These are phyloP conservation scores for Talaromyces rugulosus DNA, from an alignment of 2,329 filamentous ascomycete species.

Conservation along the genomic window DNA sequence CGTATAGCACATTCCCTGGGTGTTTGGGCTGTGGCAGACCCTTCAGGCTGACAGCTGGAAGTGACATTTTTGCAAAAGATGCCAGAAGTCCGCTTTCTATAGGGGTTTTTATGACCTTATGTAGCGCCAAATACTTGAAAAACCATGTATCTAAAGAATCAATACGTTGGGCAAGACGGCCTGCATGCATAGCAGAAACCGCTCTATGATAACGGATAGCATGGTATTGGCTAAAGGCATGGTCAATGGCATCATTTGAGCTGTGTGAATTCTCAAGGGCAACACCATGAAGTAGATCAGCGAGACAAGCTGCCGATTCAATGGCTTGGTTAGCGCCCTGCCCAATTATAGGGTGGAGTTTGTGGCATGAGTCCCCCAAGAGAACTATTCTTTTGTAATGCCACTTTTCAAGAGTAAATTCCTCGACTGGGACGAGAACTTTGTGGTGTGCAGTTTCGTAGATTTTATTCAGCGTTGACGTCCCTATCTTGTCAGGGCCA, in stretches of 20 bases:
- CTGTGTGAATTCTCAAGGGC: background rate
- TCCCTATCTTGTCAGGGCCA: constrained; percentile 12
- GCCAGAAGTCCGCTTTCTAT: background rate
- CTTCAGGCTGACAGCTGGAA: background rate
- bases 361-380: constrained; percentile 43
- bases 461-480: constrained; percentile 28
- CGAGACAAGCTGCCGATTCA: constrained; percentile 14
- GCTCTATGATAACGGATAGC: background rate
- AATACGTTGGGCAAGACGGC: background rate
- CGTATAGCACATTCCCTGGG: background rate
- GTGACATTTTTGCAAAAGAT: background rate
- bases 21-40: background rate
- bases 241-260: background rate
- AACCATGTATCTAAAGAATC: background rate
- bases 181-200: background rate
- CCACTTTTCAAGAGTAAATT: constrained; percentile 38
- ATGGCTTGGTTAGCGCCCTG: constrained; percentile 19
- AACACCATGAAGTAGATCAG: constrained; percentile 6
- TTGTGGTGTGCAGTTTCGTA: constrained; percentile 22
- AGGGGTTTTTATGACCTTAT: background rate
- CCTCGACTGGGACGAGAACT: constrained; percentile 28
- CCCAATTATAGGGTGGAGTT: constrained; percentile 25
- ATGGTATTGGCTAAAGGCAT: background rate
- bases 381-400: constrained; percentile 36
- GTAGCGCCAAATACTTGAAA: background rate